Base-by-base conservation (phyloP, 495 filamentous ascomycete species). In the Penicillium parvum region DNA sequence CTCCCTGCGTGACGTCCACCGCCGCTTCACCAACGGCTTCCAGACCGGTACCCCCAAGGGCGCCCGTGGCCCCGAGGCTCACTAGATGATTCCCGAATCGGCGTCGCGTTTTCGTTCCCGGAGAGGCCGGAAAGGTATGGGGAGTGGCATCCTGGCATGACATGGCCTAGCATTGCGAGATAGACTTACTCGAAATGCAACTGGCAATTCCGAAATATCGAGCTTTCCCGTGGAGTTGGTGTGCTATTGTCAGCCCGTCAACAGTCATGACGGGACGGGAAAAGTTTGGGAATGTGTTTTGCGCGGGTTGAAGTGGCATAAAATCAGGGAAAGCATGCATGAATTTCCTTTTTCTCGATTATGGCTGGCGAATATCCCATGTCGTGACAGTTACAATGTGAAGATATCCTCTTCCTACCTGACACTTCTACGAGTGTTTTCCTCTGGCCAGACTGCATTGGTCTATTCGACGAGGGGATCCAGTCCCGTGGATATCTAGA, bases 11-110 rank as follows among this genome's bases (percentile, higher is more conserved):
- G 80, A 77, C 55, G 81, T 97, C 62, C 76, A 91, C 58, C 83
- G 91, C 64, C 80, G 78, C 67, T 95, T 95, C 79, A 86, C 83
- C 75, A 97, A 98, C 75, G 90, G 89, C 52, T 98, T 98, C 84
- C 90, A 85, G 75, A 83, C 76, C 44, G 92, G 92, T 55, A 70
- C 74, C 52, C 91, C 88, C 59, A 92, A 94, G 82, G 85, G 84
- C 55, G 76, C 92, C 47, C 77, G 81, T 58, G 90, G 88, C 73
- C 82, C 71, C 49, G 51, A 62, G 55, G 65, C 43, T 59, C 53
- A 65, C 50, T 74, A 71, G 56, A 64, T 50, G 45, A 58, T 61
- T 45, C 47, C 55, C 45, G 32, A 57, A 45, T 58, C 64, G 64
- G 64, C 61, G 58, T 63, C 60, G 65, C 64, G 61, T 62, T 66